Evolutionary conservation across 768 basidiomycete species (phyloP), one percentile per base, ranked within the genome.

Genomic region (Lactifluus pinguis): DNA sequence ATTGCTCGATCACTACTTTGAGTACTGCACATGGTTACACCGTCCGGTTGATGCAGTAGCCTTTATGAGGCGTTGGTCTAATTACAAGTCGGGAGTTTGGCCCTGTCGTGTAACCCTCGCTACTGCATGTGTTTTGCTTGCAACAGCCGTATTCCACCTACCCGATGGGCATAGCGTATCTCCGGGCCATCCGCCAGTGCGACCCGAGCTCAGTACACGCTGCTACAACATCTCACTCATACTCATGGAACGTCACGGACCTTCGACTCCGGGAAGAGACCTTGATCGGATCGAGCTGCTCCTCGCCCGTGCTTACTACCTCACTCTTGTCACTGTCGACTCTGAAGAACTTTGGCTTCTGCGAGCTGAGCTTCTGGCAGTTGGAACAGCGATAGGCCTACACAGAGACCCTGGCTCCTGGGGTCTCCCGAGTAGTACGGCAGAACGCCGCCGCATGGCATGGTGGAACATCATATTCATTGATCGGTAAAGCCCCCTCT

Each of bases 381-480:
- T 90, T 60, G 87, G 79, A 8, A 86, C 83, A 65, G 90, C 89
- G 13, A 85, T 92, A 84, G 91, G 91, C 10, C 74, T 92, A 8
- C 90, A 92, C 72, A 83, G 91, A 19, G 91, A 92, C 72, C 90
- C 90, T n/a, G 83, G 81, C 48, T 84, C 84, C 69, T 89, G 84
- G 79, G 79, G 80, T 62, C 85, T 89, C 78, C 81, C 79, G 53
- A 77, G 79, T 59, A 83, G 83, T 60, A 73, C 84, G 10, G 85
- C 87, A 39, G 90, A 92, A 70, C 79, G 90, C 59, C 77, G 91
- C 53, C 77, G 90, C 56, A 92, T 90, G 90, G 87, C 88, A 7
- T 92, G 90, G 90, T 92, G 90, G 90, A 88, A 92, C 72, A 88
- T 89, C 62, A 73, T 92, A 41, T 76, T 89, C 55, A 77, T 91